A percentile compares a stretch with the other conserved stretches of the same genome.
Conservation (phyloP, 768 basidiomycete species). For the Paxillus ammoniavirescens region DNA sequence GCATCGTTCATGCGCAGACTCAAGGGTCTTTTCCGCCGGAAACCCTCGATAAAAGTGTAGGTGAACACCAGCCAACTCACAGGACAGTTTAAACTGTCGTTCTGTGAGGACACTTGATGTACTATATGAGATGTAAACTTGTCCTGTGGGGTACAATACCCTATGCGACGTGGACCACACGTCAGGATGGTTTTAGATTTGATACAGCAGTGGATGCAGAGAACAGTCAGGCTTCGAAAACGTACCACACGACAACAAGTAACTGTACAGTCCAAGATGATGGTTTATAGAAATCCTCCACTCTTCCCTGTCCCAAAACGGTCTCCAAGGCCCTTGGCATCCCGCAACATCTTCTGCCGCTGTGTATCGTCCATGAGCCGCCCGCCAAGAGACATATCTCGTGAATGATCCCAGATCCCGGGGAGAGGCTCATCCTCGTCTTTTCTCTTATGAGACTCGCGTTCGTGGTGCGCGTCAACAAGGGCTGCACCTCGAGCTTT, state of each 20-base stretch:
- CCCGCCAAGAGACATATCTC: conserved; percentile 88
- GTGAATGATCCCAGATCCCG: conserved; percentile 87
- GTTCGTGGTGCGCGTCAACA: conserved; percentile 49
- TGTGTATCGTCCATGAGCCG: conserved; percentile 87
- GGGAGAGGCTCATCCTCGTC: conserved; percentile 52
- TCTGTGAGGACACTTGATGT: too few relatives aligned
- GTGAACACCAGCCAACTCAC: too few relatives aligned
- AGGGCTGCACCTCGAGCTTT: conserved; percentile 53
- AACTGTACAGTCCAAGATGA: neutral
- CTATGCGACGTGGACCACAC: too few relatives aligned
- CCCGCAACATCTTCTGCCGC: conserved; percentile 72
- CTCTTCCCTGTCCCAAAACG: conserved; percentile 75
- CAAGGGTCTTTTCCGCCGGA: conserved; percentile 30
- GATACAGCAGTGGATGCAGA: too few relatives aligned
- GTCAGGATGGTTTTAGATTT: too few relatives aligned
- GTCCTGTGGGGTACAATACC: too few relatives aligned
- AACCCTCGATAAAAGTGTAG: too few relatives aligned
- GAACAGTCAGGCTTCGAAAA: too few relatives aligned
- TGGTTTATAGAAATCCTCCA: conserved; percentile 39
- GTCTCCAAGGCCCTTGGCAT: conserved; percentile 79
- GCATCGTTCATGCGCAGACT: neutral
- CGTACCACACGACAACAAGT: too few relatives aligned
- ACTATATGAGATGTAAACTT: too few relatives aligned
- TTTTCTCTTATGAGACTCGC: conserved; percentile 35
- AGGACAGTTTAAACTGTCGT: too few relatives aligned